Evolutionary conservation across 345 rosid species (phyloP), one percentile per base, ranked within the genome.

Genomic region (Bretschneidera sinensis): DNA sequence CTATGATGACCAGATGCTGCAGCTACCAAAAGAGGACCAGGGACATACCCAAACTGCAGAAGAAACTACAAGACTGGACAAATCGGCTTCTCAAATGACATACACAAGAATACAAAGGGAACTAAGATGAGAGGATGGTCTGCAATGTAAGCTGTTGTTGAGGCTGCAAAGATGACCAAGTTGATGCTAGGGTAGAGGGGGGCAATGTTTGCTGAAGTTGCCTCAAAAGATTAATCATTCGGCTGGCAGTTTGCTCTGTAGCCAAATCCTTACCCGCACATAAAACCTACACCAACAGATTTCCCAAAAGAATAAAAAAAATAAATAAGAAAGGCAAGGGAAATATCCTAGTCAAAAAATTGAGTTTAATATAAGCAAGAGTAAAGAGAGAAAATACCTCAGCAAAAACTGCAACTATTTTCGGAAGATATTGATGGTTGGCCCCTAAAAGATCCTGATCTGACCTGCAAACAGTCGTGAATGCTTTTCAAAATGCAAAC

Each of bases 131-230:
- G 59, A 90, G 90, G 65, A 87, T 87, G 22, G 97, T 80, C 71
- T 90, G 97, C 71, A 90, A 61, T 3, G 81, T 85, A 70, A 85
- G 74, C 77, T 87, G 97, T 35, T 90, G 97, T 67, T 87, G 95
- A 17, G 97, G 97, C 70, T 85, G 92, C 71, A 87, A 57, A 55
- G 84, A 74, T 25, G 95, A 82, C 92, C 90, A 82, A 4, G 97
- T 87, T 0, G 92, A 81, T 57, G 97, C 97, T 20, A 87, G 72
- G 5, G 87, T 79, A 34, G 88, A 77, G 0, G 97, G 89, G 9
- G 92, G 91, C 63, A 90, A 64, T 1, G 92, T 80, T 62, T 85
- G 95, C 78, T 90, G 92, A 45, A 90, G 92, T 72, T 87, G 92
- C 71, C 89, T 85, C 58, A 90, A 72, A 48, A 90, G 75, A 69